Percentiles rank a stretch among this genome's conserved stretches.
These are phyloP conservation scores for Heterobasidion irregulare DNA, from an alignment of 1,284 basidiomycete species.

Conservation along the genomic window DNA sequence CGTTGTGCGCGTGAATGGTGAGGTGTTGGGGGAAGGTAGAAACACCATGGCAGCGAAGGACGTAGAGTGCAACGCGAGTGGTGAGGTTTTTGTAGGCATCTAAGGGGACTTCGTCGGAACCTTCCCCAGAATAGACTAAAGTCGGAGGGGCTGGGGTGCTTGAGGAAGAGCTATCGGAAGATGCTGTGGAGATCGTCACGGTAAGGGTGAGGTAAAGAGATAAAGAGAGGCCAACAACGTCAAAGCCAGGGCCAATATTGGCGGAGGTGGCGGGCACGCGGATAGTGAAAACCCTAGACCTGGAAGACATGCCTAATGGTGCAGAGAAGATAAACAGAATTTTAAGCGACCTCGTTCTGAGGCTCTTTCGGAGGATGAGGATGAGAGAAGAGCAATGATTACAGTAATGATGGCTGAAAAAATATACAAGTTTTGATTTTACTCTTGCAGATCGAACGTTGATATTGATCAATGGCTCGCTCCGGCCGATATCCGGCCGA, in stretches of 20 bases:
- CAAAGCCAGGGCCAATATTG: conserved; percentile 98
- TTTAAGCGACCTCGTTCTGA: too few relatives aligned
- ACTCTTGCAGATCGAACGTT: too few relatives aligned
- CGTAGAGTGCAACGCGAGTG: conserved; percentile 97
- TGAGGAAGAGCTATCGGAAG: conserved; percentile 9
- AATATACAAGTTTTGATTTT: background rate
- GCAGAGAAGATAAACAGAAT: too few relatives aligned
- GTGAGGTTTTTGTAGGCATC: conserved; percentile 96
- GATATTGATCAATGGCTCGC: too few relatives aligned
- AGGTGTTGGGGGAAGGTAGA: conserved; percentile 69
- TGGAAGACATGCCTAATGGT: conserved; percentile 4
- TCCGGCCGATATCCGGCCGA: too few relatives aligned
- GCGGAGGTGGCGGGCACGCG: conserved; percentile 93
- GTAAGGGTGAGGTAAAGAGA: conserved; percentile 80
- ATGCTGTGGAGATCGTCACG: conserved; percentile 40
- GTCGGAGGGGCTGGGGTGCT: conserved; percentile 39
- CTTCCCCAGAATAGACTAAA: conserved; percentile 83
- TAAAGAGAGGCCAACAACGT: conserved; percentile 95
- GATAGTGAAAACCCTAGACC: conserved; percentile 48
- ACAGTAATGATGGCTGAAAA: background rate
- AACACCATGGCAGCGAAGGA: conserved; percentile 81
- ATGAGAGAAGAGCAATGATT: too few relatives aligned
- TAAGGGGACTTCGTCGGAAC: conserved; percentile 85
- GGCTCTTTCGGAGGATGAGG: too few relatives aligned
- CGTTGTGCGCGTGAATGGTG: conserved; percentile 77